Base-by-base conservation (phyloP, 257 asterid genomes). In the Rubia yunnanensis region DNA sequence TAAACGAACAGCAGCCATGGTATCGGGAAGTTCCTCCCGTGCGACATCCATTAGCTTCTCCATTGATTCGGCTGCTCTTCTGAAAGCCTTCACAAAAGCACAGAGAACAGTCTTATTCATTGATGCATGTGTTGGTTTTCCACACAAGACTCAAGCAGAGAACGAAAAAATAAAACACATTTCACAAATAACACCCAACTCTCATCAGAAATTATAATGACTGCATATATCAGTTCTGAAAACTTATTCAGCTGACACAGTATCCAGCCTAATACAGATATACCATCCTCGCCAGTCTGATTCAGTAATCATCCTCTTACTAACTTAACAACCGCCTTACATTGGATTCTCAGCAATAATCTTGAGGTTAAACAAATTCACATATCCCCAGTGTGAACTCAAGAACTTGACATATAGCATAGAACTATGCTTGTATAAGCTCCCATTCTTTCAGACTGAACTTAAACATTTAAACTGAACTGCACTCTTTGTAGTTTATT, bases 1-100 rank as follows among this genome's bases (percentile, higher is more conserved):
- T 72, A 88, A 77, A 64, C 98, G 88, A 59, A 88, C 83, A 28
- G 96, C 96, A 70, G 96, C 95, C 98, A 92, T 88, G 18, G 95
- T 88, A 63, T 84, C 94, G 0, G 98, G 98, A 44, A 92, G 85
- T 81, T 92, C 98, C 85, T 86, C 98, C 71, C 92, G 83, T 5
- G 88, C 79, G 66, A 78, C 84, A 61, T 92, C 91, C 95, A 88
- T 79, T 65, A 92, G 82, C 81, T 86, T 88, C 76, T 81, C 95
- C 78, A 92, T 65, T 1, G 95, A 88, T 70, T 83, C 85, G 9
- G 95, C 91, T 72, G 95, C 95, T 80, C 82, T 83, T 70, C 78
- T 92, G 80, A 92, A 86, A 64, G 98, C 98, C 98, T 91, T 66
- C 57, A 71, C 72, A 1, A 31, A 49, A 49, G 61, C 58, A 69